These are phyloP conservation scores for Pythium chondricola DNA, from an alignment of 352 stramenopile species.

Conservation along the genomic window DNA sequence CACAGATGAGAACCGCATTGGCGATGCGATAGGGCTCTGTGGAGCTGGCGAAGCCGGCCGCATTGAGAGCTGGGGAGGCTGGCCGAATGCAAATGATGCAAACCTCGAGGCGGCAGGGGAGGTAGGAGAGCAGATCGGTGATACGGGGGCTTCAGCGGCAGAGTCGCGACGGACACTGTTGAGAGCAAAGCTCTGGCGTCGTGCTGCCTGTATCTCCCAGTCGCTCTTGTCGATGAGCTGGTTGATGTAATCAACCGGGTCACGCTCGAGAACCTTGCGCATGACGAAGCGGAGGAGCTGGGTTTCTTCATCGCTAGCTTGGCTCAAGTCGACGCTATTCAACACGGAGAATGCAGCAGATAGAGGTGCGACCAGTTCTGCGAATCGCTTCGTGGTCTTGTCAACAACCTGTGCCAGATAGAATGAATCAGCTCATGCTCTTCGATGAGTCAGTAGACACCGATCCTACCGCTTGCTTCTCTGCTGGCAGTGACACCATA, in stretches of 20 bases:
- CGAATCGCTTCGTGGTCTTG: conserved; percentile 29
- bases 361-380: neutral
- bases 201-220: conserved; percentile 32
- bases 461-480: conserved; percentile 34
- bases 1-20: neutral
- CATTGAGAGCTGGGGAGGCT: conserved; percentile 24
- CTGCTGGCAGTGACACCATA: conserved; percentile 23
- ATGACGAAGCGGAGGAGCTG: conserved; percentile 34
- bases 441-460: too few relatives aligned
- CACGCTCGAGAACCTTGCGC: conserved; percentile 32
- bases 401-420: conserved; percentile 51
- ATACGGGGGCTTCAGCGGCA: conserved; percentile 22
- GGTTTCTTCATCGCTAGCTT: conserved; percentile 1
- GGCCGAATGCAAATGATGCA: conserved; percentile 43
- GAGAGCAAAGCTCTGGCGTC: conserved; percentile 28
- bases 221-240: conserved; percentile 30
- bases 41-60: neutral
- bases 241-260: conserved; percentile 42
- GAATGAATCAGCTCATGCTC: too few relatives aligned
- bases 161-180: conserved; percentile 12
- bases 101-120: conserved; percentile 21
- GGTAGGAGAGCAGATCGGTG: conserved; percentile 17
- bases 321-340: neutral
- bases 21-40: neutral
- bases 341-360: neutral